A percentile compares a stretch with the other conserved stretches of the same genome.
Evolutionary conservation across 495 filamentous ascomycete genomes (phyloP).

Genomic region (Penicillium chermesinum): DNA sequence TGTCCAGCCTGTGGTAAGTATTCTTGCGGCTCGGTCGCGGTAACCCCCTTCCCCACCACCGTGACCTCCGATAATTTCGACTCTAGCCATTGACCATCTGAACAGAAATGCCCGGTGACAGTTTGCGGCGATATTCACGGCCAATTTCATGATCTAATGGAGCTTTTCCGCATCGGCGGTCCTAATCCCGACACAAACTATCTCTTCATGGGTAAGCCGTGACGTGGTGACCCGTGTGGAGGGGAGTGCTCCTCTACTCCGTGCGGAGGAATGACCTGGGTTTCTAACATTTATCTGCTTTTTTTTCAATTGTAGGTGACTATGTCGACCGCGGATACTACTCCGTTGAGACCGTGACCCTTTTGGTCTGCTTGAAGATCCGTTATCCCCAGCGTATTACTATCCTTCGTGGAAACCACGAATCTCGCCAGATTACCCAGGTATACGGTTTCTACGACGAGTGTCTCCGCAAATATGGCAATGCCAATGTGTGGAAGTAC

Average conservation of each 20-base stretch:
- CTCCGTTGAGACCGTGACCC: conserved; percentile 91
- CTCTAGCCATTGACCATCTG: conserved; percentile 20
- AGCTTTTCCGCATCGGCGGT: conserved; percentile 88
- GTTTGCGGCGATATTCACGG: conserved; percentile 93
- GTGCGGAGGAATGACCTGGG: background rate
- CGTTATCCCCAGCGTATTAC: conserved; percentile 95
- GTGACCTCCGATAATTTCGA: background rate
- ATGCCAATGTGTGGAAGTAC: conserved; percentile 99
- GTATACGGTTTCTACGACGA: conserved; percentile 99
- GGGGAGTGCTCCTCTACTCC: background rate
- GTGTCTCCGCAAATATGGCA: conserved; percentile 95
- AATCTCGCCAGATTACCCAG: conserved; percentile 95
- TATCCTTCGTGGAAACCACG: conserved; percentile 94
- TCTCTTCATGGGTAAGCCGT: conserved; percentile 78
- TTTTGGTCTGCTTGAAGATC: conserved; percentile 92
- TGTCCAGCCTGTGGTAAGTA: conserved; percentile 94
- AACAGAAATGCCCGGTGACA: conserved; percentile 87
- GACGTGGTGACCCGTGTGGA: conserved; percentile 9
- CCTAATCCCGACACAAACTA: conserved; percentile 93
- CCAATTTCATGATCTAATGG: conserved; percentile 93
- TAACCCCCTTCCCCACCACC: too few species aligned
- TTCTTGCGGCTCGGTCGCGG: conserved; percentile 15
- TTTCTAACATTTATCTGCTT: background rate
- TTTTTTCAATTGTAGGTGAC: conserved; percentile 55
- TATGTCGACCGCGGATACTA: conserved; percentile 98